A percentile compares a stretch with the other conserved stretches of the same genome.
phyloP scores from a whole-genome alignment of 805 yeast species.

The Candida railenensis region DNA sequence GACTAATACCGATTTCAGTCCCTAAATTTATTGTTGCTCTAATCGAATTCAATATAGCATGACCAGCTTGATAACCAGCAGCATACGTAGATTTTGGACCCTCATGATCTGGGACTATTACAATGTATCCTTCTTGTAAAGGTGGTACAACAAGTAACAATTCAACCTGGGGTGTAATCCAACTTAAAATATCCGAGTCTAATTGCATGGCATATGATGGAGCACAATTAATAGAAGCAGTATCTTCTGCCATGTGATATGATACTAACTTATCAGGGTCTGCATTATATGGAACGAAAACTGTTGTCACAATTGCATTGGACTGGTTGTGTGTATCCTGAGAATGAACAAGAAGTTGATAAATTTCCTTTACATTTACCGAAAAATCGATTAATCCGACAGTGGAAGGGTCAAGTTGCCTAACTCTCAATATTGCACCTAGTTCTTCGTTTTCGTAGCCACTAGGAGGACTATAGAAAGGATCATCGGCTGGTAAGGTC shows the following conservation, averaged over 20 bases:
- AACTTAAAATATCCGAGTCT: conserved; percentile 9
- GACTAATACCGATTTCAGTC: conserved; percentile 13
- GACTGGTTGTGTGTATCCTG: conserved; percentile 16
- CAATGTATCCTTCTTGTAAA: conserved; percentile 17
- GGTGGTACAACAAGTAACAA: conserved; percentile 11
- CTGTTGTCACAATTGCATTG: conserved; percentile 19
- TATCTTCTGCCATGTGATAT: conserved; percentile 20
- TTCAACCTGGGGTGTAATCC: conserved; percentile 12
- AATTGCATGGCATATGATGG: conserved; percentile 17
- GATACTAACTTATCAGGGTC: conserved; percentile 18
- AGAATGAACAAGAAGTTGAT: conserved; percentile 19
- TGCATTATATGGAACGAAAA: conserved; percentile 19
- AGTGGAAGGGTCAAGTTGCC: conserved; percentile 7
- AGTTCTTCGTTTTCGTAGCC: conserved; percentile 16
- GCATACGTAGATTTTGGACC: conserved; percentile 18
- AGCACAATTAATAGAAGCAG: conserved; percentile 17
- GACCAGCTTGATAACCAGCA: conserved; percentile 18
- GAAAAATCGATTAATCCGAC: conserved; percentile 8
- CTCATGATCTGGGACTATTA: conserved; percentile 19
- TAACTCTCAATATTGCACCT: conserved; percentile 23
- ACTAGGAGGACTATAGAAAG: conserved; percentile 21
- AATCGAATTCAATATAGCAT: conserved; percentile 17
- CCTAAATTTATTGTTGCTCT: conserved; percentile 12
- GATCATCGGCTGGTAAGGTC: conserved; percentile 8
- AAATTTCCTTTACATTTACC: conserved; percentile 8